Conservation (phyloP, 257 asterid genomes). For the Solanum piurae region DNA sequence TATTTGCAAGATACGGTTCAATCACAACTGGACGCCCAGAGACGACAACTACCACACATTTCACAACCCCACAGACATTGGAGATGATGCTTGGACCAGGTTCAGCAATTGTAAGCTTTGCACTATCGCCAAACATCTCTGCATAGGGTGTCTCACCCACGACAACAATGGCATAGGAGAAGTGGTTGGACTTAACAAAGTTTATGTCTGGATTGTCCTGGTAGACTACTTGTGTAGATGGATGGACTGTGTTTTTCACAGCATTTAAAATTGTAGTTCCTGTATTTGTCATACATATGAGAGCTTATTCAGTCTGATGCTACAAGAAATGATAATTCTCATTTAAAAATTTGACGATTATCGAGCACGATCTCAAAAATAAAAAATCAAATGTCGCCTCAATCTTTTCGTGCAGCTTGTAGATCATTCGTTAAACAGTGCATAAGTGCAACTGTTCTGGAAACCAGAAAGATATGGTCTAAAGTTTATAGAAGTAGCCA, state of each 20-base stretch:
- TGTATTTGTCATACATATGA: background rate
- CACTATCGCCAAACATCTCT: constrained; percentile 40
- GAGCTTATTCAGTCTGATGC: background rate
- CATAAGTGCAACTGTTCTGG: background rate
- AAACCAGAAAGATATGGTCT: background rate
- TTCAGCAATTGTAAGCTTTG: constrained; percentile 23
- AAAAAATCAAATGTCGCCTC: background rate
- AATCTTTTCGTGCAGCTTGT: background rate
- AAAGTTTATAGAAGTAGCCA: background rate
- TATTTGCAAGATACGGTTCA: constrained; percentile 36
- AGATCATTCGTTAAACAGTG: background rate
- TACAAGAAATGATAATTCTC: background rate
- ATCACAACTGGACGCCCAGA: constrained; percentile 49
- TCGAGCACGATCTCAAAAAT: background rate
- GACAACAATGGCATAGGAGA: constrained; percentile 41
- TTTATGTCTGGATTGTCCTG: constrained; percentile 20
- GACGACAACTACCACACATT: constrained; percentile 38
- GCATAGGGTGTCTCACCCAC: constrained; percentile 56
- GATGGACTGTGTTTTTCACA: constrained; percentile 23
- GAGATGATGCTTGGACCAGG: constrained; percentile 30
- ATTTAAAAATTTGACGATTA: background rate
- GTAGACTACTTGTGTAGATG: constrained; percentile 31
- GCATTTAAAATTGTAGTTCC: constrained; percentile 51
- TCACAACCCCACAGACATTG: constrained; percentile 25
- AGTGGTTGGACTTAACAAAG: constrained; percentile 25